Percentiles rank a stretch among this genome's conserved stretches.
These are phyloP conservation scores for Chytriomyces sp. DNA, from an alignment of 192 early-diverging fungal genomes.

Conservation along the genomic window DNA sequence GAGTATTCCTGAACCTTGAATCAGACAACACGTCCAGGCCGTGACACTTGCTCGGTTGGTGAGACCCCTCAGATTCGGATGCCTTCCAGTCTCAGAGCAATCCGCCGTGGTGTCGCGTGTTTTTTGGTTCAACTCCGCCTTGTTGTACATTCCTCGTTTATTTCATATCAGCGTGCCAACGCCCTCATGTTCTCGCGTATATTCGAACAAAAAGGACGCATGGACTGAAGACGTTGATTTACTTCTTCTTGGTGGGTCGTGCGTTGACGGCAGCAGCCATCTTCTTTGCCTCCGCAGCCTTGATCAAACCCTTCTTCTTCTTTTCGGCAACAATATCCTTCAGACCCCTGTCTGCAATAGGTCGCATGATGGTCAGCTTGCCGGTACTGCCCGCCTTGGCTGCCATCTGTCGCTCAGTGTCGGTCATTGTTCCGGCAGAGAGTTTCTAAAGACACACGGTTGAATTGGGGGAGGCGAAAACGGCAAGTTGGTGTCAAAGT, in stretches of 20 bases:
- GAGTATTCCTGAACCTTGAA: too few relatives aligned
- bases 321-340: slow-evolving; percentile 51
- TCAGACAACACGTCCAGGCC: too few relatives aligned
- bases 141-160: too few relatives aligned
- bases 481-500: neutral
- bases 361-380: slow-evolving; percentile 82
- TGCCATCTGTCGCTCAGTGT: slow-evolving; percentile 67
- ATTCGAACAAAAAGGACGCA: too few relatives aligned
- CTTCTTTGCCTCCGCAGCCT: slow-evolving; percentile 26
- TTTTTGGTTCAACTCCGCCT: too few relatives aligned
- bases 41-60: too few relatives aligned
- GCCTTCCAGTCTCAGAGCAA: too few relatives aligned
- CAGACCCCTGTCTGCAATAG: slow-evolving; percentile 62
- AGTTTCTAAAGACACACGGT: slow-evolving; percentile 43
- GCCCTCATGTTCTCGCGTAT: too few relatives aligned
- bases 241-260: neutral
- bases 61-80: too few relatives aligned
- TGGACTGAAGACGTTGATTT: too few relatives aligned
- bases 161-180: too few relatives aligned
- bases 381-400: slow-evolving; percentile 73
- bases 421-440: slow-evolving; percentile 43
- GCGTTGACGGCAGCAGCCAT: slow-evolving; percentile 18
- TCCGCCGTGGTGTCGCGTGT: too few relatives aligned
- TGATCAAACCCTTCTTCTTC: slow-evolving; percentile 46
- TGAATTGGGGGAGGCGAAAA: neutral